Base-by-base conservation (phyloP, 371 early-diverging fungal genomes). In the Dichotomocladium elegans region DNA sequence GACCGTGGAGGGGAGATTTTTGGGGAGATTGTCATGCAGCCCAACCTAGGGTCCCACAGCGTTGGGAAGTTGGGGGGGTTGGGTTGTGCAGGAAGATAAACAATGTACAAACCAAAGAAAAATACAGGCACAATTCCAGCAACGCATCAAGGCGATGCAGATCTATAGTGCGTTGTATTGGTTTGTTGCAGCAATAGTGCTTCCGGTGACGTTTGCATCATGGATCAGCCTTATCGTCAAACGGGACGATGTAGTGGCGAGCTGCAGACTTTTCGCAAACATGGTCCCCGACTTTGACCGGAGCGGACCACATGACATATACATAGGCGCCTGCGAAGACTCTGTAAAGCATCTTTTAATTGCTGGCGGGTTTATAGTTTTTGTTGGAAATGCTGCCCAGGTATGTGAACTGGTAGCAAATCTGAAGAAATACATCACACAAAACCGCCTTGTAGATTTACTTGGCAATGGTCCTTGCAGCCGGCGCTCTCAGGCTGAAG, bases 381-480 rank as follows among this genome's bases (percentile, higher is more conserved):
- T 48, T 26, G 31, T 48, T 22, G 49, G 49, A 8, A 48, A 48
- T 34, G 49, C 49, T 30, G 24, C 35, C n/a, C 49, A 48, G 49
- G 49, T 48, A 17, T 22, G 43, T 17, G 9, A n/a, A 9, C 14
- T n/a, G 9, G 17, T 35, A n/a, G 14, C 6, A 35, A n/a, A 37
- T 9, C 12, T 17, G 5, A 7, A 37, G n/a, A 7, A 21, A n/a
- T 17, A 15, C 14, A 9, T 21, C n/a, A 7, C 35, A 35, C 14
- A n/a, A 37, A 17, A 9, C 37, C 30, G 22, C 11, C 21, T 15
- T 25, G 31, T 35, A 48, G 49, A 12, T 48, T 7, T 48, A 48
- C 19, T 48, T 21, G 15, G 34, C 35, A 21, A 24, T 7, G 1
- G 26, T 48, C 26, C 25, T 48, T 12, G 9, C 49, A 15, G 35